Base-by-base conservation (phyloP, 139 green algal genomes). In the Axilococcus clingmanii region DNA sequence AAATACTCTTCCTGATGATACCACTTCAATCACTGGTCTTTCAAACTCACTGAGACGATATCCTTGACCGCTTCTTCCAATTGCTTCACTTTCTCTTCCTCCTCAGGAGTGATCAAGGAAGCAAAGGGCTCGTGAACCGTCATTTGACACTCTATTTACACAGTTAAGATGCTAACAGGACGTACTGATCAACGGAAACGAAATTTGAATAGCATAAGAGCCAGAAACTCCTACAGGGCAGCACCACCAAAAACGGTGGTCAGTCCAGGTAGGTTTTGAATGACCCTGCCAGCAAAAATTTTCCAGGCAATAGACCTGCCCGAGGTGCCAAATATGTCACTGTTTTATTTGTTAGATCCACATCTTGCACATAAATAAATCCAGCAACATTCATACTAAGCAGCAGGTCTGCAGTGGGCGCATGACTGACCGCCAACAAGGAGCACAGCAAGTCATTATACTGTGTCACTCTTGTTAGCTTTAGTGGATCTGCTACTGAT, bases 351-450 rank as follows among this genome's bases (percentile, higher is more conserved):
- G 51, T 57, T 14, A 75, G 36, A 42, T 95, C 85, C 7, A 95
- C 76, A 11, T 78, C 61, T 16, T 77, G 74, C 8, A 94, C 61
- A 46, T 85, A 82, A 30, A 94, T 67, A 62, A 95, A 96, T 5
- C 88, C 88, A 0, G 88, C 88, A 12, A 95, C 61, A 42, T 93
- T 96, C 12, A 55, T 57, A 14, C 63, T 71, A 35, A 77, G 40
- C 35, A 81, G 61, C 40, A 71, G 40, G 25, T 74, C 65, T n/a
- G 69, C 52, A 28, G 42, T 36, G 19, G 38, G 24, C 3, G 88
- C 88, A 46, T 95, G 81, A 1, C 77, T 91, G 4, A 96, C 81
- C 0, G 80, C 89, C 55, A 96, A 53, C 61, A 96, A 41, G 4
- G 68, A 79, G 60, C 95, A 81, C 33, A 84, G 40, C 40, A 93